phyloP scores from a whole-genome alignment of 768 basidiomycete species.

The Xanthoconium purpureum region DNA sequence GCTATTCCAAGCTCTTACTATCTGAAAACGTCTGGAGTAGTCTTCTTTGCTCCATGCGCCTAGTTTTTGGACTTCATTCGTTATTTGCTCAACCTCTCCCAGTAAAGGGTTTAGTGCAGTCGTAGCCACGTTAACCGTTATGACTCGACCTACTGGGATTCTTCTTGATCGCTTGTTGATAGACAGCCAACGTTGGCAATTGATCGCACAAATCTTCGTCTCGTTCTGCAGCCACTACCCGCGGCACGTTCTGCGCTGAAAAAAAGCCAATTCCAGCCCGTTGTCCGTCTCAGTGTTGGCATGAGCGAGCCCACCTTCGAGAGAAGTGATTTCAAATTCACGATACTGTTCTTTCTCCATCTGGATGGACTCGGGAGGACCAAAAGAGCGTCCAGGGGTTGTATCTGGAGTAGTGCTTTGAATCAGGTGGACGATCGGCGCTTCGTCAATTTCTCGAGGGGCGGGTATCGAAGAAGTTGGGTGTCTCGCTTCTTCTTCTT shows the following conservation, averaged over 20 bases:
- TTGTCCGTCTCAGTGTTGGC: not conserved
- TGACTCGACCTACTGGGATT: not conserved
- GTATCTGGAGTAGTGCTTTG: not conserved
- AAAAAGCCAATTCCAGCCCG: not conserved
- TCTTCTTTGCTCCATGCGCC: not conserved
- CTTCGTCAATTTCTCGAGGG: too few relatives aligned
- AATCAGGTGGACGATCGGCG: not conserved
- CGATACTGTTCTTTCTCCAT: not conserved
- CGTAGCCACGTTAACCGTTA: not conserved
- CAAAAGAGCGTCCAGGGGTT: not conserved
- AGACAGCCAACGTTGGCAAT: slow-evolving; percentile 52
- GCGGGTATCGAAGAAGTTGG: too few relatives aligned
- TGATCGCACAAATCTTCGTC: slow-evolving; percentile 55
- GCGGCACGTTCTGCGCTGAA: not conserved
- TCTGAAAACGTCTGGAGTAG: not conserved
- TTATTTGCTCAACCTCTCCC: not conserved
- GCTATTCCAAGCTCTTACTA: not conserved
- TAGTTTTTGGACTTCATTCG: not conserved
- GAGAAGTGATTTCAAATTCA: not conserved
- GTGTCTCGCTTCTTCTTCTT: not conserved
- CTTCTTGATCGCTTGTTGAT: not conserved
- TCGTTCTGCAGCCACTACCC: not conserved
- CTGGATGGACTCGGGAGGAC: not conserved
- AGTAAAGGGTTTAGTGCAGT: not conserved
- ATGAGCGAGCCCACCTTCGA: not conserved